Evolutionary conservation across 371 early-diverging fungal species (phyloP), one percentile per base, ranked within the genome.

Genomic region (Lichtheimia hyalospora): DNA sequence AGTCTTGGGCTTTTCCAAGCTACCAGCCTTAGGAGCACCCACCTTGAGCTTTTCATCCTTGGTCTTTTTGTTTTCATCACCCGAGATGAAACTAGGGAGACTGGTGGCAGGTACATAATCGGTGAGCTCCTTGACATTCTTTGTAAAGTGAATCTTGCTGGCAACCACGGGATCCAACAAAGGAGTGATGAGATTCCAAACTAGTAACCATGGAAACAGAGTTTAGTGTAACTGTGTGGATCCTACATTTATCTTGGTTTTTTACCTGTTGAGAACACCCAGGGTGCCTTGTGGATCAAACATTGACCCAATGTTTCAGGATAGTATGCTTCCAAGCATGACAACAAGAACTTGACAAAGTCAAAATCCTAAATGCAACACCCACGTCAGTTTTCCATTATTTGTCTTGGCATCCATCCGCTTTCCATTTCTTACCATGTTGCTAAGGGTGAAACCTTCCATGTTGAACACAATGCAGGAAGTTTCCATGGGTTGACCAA

Each of bases 121-220:
- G n/a, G 72, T 61, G 39, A 96, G 59, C 15, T 90, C 88, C 15
- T 79, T 72, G 43, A 80, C 66, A 25, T 71, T 74, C 55, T 88
- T 85, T 18, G 90, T 85, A 67, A 96, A 96, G 24, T 78, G 77
- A 69, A 96, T 88, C 76, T 96, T 96, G 69, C 84, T 72, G 2
- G 88, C 91, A 3, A 96, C 95, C 7, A 93, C 93, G 28, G 97
- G 96, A 77, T 96, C 97, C 24, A 96, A 77, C 66, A 92, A 73
- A 21, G 92, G 89, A 18, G 86, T 79, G 56, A 92, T 89, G 67
- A 92, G 70, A 61, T 82, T 88, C 89, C 89, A 94, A n/a, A 91
- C 85, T 71, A 60, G 23, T 40, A n/a, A 46, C 16, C 34, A 8
- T 10, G 34, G 34, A 34, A n/a, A 51, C 2, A 42, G 2, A 52